Conservation (phyloP, 2,329 filamentous ascomycete genomes). For the Diaporthe ilicicola region DNA sequence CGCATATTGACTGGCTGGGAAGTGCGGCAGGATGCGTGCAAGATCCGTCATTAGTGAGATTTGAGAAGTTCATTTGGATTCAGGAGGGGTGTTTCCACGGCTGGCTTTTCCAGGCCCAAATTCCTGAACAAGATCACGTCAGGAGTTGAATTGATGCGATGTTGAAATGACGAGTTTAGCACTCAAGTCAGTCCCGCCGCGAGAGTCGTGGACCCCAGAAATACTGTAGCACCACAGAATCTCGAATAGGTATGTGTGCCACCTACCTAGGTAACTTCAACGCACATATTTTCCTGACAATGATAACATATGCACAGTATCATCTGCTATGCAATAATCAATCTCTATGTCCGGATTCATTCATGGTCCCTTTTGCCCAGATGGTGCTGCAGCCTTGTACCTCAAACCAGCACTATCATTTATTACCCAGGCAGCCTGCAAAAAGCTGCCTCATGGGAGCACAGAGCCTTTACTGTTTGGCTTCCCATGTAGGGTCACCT, state of each 20-base stretch:
- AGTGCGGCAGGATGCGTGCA: slow-evolving; percentile 80
- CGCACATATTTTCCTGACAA: no score
- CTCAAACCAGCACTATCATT: background rate
- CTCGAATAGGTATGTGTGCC: background rate
- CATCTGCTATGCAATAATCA: background rate
- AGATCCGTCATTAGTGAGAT: slow-evolving; percentile 79
- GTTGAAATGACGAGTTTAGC: background rate
- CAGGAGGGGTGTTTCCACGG: background rate
- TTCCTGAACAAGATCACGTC: background rate
- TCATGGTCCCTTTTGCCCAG: background rate
- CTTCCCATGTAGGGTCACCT: background rate
- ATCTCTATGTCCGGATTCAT: background rate
- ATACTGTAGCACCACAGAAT: background rate
- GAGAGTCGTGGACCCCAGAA: background rate
- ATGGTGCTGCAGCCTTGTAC: background rate
- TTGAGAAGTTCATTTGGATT: slow-evolving; percentile 23
- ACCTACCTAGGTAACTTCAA: no score
- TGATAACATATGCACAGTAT: background rate
- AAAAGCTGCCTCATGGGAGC: background rate
- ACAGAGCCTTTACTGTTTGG: background rate
- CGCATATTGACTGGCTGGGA: slow-evolving; percentile 74
- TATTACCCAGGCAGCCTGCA: no score
- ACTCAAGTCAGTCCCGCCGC: background rate
- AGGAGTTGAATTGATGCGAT: background rate
- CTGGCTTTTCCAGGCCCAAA: background rate